Percentiles rank a stretch among this genome's conserved stretches.
phyloP scores from a whole-genome alignment of 1,284 basidiomycete genomes.

The Tausonia pullulans region DNA sequence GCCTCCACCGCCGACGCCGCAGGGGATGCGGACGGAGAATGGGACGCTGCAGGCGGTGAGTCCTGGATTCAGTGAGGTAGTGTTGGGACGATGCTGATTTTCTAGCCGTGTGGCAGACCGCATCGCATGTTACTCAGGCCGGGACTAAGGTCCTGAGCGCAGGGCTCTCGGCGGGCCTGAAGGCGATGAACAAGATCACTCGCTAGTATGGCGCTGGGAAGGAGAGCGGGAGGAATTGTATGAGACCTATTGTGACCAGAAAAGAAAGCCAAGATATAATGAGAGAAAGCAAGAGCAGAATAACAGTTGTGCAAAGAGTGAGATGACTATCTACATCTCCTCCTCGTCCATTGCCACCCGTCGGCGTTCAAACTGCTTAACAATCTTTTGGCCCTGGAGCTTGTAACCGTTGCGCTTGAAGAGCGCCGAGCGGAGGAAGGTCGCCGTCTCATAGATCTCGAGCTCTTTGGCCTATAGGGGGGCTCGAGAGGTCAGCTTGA shows the following conservation, averaged over 20 bases:
- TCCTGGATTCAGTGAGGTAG: too few species aligned
- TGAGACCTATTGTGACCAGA: neutral
- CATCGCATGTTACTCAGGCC: too few species aligned
- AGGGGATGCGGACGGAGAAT: too few species aligned
- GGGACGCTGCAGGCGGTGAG: too few species aligned
- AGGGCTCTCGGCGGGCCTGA: too few species aligned
- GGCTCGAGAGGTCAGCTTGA: conserved; percentile 11
- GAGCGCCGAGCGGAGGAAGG: conserved; percentile 74
- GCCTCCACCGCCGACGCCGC: too few species aligned
- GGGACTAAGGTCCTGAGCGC: too few species aligned
- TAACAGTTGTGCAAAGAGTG: neutral
- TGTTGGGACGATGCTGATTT: too few species aligned
- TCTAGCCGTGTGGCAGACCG: too few species aligned
- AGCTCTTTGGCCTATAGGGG: conserved; percentile 69
- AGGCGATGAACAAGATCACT: too few species aligned
- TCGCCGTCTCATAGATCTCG: conserved; percentile 79
- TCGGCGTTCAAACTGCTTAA: conserved; percentile 19
- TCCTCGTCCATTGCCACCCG: conserved; percentile 2
- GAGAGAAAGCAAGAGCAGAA: neutral
- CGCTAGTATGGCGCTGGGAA: too few species aligned
- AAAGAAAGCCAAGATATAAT: neutral
- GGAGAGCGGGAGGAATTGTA: too few species aligned
- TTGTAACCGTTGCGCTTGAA: conserved; percentile 88
- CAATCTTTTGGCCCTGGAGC: conserved; percentile 21
- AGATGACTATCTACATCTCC: conserved; percentile 3